These are phyloP conservation scores for Betula pendula DNA, from an alignment of 306 rosid genomes.

Conservation along the genomic window DNA sequence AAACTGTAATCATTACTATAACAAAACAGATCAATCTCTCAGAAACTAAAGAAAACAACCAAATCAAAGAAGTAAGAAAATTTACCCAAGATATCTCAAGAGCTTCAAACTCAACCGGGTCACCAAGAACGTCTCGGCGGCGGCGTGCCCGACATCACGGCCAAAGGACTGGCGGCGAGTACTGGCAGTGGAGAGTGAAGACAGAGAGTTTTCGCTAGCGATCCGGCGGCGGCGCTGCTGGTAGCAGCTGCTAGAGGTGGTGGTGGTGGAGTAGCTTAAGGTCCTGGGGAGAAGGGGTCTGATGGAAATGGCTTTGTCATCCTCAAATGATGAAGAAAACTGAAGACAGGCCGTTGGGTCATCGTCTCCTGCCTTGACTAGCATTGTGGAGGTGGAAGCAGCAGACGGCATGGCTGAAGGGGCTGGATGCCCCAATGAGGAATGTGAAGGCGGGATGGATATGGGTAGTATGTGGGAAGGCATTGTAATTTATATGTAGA, in stretches of 20 bases:
- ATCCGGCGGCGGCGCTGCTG: constrained; percentile 69
- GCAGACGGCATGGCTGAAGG: constrained; percentile 16
- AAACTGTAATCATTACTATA: background rate
- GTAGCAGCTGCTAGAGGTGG: constrained; percentile 12
- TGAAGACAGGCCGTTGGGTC: constrained; percentile 50
- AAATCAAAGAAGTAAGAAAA: background rate
- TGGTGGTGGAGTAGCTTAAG: constrained; percentile 42
- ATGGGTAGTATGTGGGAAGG: constrained; percentile 62
- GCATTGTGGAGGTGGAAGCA: constrained; percentile 23
- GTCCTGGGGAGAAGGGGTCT: constrained; percentile 53
- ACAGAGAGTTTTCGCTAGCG: constrained; percentile 55
- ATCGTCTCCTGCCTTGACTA: constrained; percentile 30
- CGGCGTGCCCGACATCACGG: constrained; percentile 50
- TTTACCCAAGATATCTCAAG: constrained; percentile 72
- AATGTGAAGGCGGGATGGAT: constrained; percentile 27
- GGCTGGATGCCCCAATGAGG: constrained; percentile 13
- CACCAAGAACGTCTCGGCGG: constrained; percentile 58
- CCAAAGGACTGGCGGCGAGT: constrained; percentile 33
- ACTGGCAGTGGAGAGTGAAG: constrained; percentile 20
- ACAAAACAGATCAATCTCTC: background rate
- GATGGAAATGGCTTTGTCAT: constrained; percentile 25
- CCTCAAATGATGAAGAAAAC: constrained; percentile 41
- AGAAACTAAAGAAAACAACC: background rate
- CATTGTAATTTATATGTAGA: constrained; percentile 33
- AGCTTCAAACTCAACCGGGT: constrained; percentile 68